Evolutionary conservation across 2,329 filamentous ascomycete genomes (phyloP).

Genomic region (Microsporum audouinii): DNA sequence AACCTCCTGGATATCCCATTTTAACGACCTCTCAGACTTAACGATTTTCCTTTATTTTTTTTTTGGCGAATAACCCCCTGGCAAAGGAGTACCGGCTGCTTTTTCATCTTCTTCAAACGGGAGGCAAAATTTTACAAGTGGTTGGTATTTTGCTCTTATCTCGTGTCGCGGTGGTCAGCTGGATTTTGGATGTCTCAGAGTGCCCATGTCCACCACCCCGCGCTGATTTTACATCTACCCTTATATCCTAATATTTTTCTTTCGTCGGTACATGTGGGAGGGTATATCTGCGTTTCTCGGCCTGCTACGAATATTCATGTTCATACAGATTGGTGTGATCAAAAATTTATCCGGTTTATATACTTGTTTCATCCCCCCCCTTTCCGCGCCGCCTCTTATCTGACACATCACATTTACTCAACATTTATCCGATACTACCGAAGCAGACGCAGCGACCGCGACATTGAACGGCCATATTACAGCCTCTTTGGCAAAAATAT

Average conservation of each 20-base stretch:
- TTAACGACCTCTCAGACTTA: neutral
- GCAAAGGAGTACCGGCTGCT: neutral
- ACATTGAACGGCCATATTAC: neutral
- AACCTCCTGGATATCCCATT: constrained; percentile 1
- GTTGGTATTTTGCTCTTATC: neutral
- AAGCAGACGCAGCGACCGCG: neutral
- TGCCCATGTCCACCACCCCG: neutral
- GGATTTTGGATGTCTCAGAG: neutral
- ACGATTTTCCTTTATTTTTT: neutral
- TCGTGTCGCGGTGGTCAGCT: neutral
- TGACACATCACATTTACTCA: neutral
- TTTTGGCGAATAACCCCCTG: neutral
- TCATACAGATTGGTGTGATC: neutral
- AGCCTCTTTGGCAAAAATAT: neutral
- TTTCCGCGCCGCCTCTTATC: neutral
- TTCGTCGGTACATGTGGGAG: neutral
- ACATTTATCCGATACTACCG: neutral
- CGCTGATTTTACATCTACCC: neutral
- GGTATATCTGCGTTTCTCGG: neutral
- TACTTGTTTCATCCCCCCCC: neutral
- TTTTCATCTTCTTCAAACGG: neutral
- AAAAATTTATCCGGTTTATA: neutral
- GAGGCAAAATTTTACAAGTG: constrained; percentile 2
- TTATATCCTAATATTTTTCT: neutral
- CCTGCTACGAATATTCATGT: neutral